Evolutionary conservation across 352 stramenopile species (phyloP).

Genomic region (Phytophthora sojae): DNA sequence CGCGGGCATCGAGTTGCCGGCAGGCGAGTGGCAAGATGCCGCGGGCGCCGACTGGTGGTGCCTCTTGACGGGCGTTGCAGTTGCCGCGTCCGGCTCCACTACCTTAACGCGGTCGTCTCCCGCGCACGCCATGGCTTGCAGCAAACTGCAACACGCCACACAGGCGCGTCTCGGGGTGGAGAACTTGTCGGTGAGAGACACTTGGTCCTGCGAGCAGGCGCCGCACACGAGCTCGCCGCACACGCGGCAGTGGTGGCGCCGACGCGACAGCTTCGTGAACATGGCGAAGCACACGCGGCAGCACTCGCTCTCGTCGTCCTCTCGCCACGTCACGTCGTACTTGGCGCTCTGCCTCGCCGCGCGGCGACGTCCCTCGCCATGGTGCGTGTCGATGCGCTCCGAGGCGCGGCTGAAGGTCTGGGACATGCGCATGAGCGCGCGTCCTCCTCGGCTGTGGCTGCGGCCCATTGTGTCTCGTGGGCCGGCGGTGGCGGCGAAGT

Average conservation of each 20-base stretch:
- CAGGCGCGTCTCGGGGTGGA: constrained; percentile 62
- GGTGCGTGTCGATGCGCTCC: constrained; percentile 21
- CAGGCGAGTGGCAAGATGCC: constrained; percentile 29
- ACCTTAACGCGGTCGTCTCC: constrained; percentile 58
- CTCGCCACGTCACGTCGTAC: constrained; percentile 78
- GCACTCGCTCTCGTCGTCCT: constrained; percentile 62
- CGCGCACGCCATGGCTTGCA: constrained; percentile 61
- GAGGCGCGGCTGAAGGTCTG: constrained; percentile 44
- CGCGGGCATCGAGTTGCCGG: constrained; percentile 10
- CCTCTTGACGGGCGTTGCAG: constrained; percentile 16
- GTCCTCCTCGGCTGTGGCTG: constrained; percentile 22
- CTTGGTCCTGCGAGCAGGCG: constrained; percentile 72
- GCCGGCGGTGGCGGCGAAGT: constrained; percentile 43
- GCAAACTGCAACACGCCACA: constrained; percentile 63
- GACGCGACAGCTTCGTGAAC: constrained; percentile 81
- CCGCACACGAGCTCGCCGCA: constrained; percentile 83
- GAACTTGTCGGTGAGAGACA: constrained; percentile 62
- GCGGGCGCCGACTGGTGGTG: constrained; percentile 26
- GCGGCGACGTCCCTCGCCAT: constrained; percentile 6
- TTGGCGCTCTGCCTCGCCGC: constrained; percentile 53
- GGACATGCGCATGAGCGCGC: constrained; percentile 28
- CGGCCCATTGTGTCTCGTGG: constrained; percentile 17
- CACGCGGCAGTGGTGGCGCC: constrained; percentile 84
- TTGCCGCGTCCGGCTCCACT: constrained; percentile 35
- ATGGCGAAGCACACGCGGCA: constrained; percentile 77